Evolutionary conservation across 1,284 basidiomycete species (phyloP), one percentile per base, ranked within the genome.

Genomic region (Sporisorium exsertum): DNA sequence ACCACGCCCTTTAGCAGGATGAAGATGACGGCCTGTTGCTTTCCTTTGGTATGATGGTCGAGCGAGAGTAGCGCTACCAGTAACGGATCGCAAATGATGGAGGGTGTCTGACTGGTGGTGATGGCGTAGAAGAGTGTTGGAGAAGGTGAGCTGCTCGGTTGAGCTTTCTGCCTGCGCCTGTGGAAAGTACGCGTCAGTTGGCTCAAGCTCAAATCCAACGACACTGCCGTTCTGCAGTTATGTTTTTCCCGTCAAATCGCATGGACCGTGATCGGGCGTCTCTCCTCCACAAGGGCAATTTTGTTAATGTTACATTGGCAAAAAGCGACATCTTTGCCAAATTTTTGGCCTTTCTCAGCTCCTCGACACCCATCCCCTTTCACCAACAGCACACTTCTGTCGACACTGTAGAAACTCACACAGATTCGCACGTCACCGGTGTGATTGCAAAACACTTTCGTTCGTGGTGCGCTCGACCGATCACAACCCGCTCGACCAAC

Each of bases 401-500:
- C 3, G n/a, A 16, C 37, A 18, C 5, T 43, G 18, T n/a, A 10
- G 40, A 20, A 9, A 10, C 9, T 20, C 40, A 20, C 18, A 43
- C 40, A 43, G 40, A 20, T n/a, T n/a, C n/a, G 5, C 15, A 2
- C n/a, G 16, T n/a, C 20, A 10, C 9, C n/a, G 15, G 5, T 43
- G 4, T 43, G 8, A n/a, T 43, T 43, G n/a, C 40, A 20, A n/a
- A 5, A 35, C 5, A n/a, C 16, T n/a, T n/a, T 40, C 8, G 33
- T 13, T 15, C 7, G 13, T 16, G 0, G 2, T 49, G 16, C n/a
- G 47, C 26, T 29, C 12, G 13, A n/a, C 49, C 9, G 3, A 3
- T 53, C 51, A 69, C 20, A 77, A 51, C 45, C 74, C 74, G 37
- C 74, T 77, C 2, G 74, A 63, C 74, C 74, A 77, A 33, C 70